A percentile compares a stretch with the other conserved stretches of the same genome.
Conservation (phyloP, 371 early-diverging fungal species). For the Batrachochytrium dendrobatidis region DNA sequence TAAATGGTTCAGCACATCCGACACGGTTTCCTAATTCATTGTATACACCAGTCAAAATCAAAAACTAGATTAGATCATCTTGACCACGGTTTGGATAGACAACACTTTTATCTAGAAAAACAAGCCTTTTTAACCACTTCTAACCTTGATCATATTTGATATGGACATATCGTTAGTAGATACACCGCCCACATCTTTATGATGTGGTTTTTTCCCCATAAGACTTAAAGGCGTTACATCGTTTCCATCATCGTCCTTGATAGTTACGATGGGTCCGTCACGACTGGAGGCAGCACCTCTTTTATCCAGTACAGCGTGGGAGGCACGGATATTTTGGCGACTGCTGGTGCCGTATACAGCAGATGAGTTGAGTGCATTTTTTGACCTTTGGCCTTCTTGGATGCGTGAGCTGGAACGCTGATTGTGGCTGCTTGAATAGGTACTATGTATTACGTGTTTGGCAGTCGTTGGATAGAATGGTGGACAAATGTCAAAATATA, state of each 20-base stretch:
- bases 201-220: conserved; percentile 1
- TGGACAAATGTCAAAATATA: no score
- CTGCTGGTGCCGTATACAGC: not conserved
- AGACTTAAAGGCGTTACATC: conserved; percentile 35
- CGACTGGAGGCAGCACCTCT: not conserved
- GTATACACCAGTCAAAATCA: not conserved
- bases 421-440: not conserved
- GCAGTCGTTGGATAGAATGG: no score
- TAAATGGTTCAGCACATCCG: conserved; percentile 39
- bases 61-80: not conserved
- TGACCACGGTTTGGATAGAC: not conserved
- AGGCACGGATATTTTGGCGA: not conserved
- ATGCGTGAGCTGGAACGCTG: not conserved
- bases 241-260: conserved; percentile 34
- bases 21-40: conserved; percentile 36
- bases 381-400: not conserved
- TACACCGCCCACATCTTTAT: conserved; percentile 1
- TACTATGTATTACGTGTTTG: not conserved
- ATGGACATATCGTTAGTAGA: conserved; percentile 18
- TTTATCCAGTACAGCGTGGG: not conserved
- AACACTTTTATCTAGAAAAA: no score
- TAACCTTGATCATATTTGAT: conserved; percentile 12
- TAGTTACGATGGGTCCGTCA: not conserved
- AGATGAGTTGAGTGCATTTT: conserved; percentile 2
- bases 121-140: no score